Conservation (phyloP, 2,329 filamentous ascomycete genomes). For the Rutstroemia sydowiana region DNA sequence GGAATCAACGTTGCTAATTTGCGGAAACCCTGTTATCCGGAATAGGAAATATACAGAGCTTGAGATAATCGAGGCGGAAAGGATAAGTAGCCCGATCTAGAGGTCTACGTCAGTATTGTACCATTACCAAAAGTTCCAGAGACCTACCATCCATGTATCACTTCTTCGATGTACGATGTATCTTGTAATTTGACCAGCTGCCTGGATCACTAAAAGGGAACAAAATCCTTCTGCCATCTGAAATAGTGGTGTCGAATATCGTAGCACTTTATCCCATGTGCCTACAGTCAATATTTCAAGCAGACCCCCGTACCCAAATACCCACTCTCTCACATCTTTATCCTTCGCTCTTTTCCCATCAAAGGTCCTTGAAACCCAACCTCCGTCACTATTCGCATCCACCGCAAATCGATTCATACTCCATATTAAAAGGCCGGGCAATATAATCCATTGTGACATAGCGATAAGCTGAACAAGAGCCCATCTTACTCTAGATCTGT, state of each 20-base stretch:
- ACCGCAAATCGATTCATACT: conserved; percentile 91
- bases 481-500: conserved; percentile 66
- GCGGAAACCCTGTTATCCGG: conserved; percentile 88
- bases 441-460: conserved; percentile 76
- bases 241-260: conserved; percentile 89
- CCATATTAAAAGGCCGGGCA: conserved; percentile 87
- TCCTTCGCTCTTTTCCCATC: conserved; percentile 56
- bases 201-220: conserved; percentile 90
- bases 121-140: neutral
- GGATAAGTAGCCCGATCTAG: conserved; percentile 78
- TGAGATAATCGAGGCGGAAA: conserved; percentile 86
- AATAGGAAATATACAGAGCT: conserved; percentile 94
- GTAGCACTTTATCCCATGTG: conserved; percentile 79
- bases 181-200: conserved; percentile 84
- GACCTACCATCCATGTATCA: conserved; percentile 89
- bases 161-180: conserved; percentile 92
- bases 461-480: conserved; percentile 62
- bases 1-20: conserved; percentile 86
- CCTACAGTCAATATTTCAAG: conserved; percentile 75
- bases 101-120: conserved; percentile 13
- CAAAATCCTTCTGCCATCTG: conserved; percentile 95
- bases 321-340: conserved; percentile 70
- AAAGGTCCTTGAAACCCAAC: conserved; percentile 79
- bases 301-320: conserved; percentile 80
- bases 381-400: conserved; percentile 63